Evolutionary conservation across 2,329 filamentous ascomycete species (phyloP).

Genomic region (Berkeleyomyces rouxiae): DNA sequence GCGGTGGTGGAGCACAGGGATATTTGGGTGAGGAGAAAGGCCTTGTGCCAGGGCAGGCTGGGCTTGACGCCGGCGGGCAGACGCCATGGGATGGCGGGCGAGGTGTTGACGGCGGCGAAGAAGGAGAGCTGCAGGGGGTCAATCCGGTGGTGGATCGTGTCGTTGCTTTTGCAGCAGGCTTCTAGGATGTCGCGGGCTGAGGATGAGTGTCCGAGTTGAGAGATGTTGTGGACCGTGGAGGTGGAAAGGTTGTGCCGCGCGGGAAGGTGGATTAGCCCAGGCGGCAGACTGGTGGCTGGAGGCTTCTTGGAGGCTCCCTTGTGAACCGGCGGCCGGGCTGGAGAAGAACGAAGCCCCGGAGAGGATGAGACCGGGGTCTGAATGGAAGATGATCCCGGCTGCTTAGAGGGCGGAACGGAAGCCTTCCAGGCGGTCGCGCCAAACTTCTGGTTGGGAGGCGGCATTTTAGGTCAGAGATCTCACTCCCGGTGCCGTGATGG

Average conservation of each 20-base stretch:
- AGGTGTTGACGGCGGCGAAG: slow-evolving; percentile 25
- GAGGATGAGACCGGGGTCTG: not conserved
- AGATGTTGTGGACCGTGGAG: slow-evolving; percentile 4
- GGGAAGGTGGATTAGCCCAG: not conserved
- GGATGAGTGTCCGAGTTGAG: slow-evolving; percentile 12
- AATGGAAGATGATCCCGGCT: no score
- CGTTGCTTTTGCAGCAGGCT: slow-evolving; percentile 23
- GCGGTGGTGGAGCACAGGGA: slow-evolving; percentile 40
- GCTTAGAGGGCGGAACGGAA: no score
- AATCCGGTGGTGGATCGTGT: slow-evolving; percentile 24
- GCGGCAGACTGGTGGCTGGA: not conserved
- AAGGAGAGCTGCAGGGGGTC: slow-evolving; percentile 22
- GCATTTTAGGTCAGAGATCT: not conserved
- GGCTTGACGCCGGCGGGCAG: slow-evolving; percentile 15
- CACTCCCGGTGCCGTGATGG: not conserved
- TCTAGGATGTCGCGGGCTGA: slow-evolving; percentile 21
- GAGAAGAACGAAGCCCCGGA: not conserved
- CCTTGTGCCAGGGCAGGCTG: slow-evolving; percentile 43
- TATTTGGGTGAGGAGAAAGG: slow-evolving; percentile 55
- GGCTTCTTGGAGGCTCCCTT: not conserved
- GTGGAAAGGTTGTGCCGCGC: slow-evolving; percentile 8
- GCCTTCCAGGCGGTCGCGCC: no score
- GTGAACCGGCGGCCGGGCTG: not conserved
- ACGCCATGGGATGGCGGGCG: slow-evolving; percentile 24
- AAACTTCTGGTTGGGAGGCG: not conserved